Conservation (phyloP, 1,284 basidiomycete genomes). For the Porogramme epimiltina region DNA sequence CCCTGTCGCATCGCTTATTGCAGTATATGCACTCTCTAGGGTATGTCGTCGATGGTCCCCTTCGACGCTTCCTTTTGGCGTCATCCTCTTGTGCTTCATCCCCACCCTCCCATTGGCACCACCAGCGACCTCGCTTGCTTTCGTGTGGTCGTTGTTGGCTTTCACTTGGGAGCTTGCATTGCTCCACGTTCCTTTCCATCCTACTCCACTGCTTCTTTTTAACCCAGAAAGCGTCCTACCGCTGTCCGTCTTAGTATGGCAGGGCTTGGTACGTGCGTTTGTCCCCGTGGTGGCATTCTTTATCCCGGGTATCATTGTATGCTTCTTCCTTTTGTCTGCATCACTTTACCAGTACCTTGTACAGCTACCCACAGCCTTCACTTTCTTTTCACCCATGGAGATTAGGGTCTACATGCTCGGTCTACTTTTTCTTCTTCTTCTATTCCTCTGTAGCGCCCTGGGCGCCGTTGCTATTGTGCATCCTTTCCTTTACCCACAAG, state of each 20-base stretch:
- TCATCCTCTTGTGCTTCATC: constrained; percentile 35
- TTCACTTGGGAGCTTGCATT: constrained; percentile 43
- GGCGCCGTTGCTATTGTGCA: constrained; percentile 28
- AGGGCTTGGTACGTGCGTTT: constrained; percentile 39
- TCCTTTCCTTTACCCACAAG: constrained; percentile 10
- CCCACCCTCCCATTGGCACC: constrained; percentile 37
- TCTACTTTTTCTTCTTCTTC: constrained; percentile 38
- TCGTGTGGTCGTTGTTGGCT: constrained; percentile 41
- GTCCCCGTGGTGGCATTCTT: constrained; percentile 47
- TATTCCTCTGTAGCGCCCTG: constrained; percentile 35
- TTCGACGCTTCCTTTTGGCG: constrained; percentile 31
- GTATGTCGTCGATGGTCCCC: constrained; percentile 28
- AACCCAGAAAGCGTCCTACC: constrained; percentile 40
- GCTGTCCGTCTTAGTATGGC: constrained; percentile 43
- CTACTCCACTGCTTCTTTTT: constrained; percentile 46
- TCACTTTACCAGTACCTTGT: constrained; percentile 29
- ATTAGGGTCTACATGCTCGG: constrained; percentile 43
- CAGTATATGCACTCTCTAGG: constrained; percentile 33
- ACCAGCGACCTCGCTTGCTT: constrained; percentile 39
- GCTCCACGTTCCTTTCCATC: constrained; percentile 43
- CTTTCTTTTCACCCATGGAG: constrained; percentile 44
- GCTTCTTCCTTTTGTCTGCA: constrained; percentile 44
- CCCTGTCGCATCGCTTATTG: constrained; percentile 39
- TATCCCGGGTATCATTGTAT: constrained; percentile 45
- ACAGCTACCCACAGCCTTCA: constrained; percentile 14